phyloP scores from a whole-genome alignment of 371 early-diverging fungal species.

The Mortierella sp. region DNA sequence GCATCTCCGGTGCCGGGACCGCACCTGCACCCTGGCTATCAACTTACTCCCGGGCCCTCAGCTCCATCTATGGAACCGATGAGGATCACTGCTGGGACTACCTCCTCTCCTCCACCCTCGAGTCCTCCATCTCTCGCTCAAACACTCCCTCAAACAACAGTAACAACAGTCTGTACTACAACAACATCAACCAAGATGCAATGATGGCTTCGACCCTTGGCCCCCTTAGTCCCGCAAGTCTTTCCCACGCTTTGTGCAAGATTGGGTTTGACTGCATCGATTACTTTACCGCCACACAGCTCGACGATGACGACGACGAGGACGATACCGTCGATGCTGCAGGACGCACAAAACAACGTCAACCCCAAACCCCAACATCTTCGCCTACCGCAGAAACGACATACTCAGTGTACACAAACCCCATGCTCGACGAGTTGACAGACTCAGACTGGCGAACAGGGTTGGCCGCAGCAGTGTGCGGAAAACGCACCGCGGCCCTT shows the following conservation, averaged over 20 bases:
- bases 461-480: conserved; percentile 48
- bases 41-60: conserved; percentile 42
- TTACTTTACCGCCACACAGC: conserved; percentile 46
- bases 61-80: conserved; percentile 50
- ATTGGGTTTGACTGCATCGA: conserved; percentile 53
- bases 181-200: background rate
- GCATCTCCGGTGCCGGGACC: background rate
- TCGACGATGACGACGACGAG: conserved; percentile 22
- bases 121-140: conserved; percentile 16
- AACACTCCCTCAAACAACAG: background rate
- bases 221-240: conserved; percentile 30
- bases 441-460: conserved; percentile 34
- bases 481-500: conserved; percentile 52
- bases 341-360: background rate
- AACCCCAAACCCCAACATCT: conserved; percentile 17
- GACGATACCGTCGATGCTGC: background rate
- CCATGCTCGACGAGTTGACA: conserved; percentile 30
- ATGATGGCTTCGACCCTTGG: conserved; percentile 1
- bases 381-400: background rate
- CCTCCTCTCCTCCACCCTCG: conserved; percentile 35
- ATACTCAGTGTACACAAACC: conserved; percentile 24
- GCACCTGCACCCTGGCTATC: conserved; percentile 32
- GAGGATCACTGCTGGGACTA: conserved; percentile 50
- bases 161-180: conserved; percentile 8
- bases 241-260: conserved; percentile 48